Conservation (phyloP, 768 basidiomycete genomes). For the Pilatotrama ljubarskyi region DNA sequence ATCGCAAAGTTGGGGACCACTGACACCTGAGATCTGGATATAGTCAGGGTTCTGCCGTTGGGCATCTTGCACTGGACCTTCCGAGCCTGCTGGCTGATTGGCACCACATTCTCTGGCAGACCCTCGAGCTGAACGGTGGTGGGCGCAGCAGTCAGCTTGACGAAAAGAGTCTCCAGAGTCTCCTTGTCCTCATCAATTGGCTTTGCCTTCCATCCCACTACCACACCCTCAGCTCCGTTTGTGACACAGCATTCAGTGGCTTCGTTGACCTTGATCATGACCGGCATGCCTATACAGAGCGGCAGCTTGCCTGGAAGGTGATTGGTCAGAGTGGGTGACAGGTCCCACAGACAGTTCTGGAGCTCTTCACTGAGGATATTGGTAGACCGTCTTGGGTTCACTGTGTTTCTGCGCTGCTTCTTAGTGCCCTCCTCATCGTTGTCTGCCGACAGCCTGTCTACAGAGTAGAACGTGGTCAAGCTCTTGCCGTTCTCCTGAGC, state of each 20-base stretch:
- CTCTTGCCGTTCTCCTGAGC: neutral
- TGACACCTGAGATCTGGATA: constrained; percentile 19
- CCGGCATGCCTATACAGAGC: constrained; percentile 21
- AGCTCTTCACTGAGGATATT: neutral
- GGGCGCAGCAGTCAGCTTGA: neutral
- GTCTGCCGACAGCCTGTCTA: neutral
- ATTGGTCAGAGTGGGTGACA: constrained; percentile 12
- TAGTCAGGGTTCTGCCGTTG: constrained; percentile 8
- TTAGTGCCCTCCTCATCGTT: no score
- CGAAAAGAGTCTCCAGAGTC: neutral
- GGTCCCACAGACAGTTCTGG: constrained; percentile 25
- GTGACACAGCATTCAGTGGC: constrained; percentile 25
- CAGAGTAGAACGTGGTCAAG: neutral
- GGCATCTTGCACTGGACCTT: constrained; percentile 17
- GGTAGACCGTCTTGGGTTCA: no score
- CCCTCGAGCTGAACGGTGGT: constrained; percentile 1
- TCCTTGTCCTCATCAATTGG: neutral
- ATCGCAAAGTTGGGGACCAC: constrained; percentile 29
- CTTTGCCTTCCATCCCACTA: constrained; percentile 9
- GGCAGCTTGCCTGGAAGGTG: constrained; percentile 19
- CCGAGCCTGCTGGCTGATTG: neutral
- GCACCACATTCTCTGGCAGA: constrained; percentile 18
- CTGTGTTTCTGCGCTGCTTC: neutral
- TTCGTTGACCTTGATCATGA: constrained; percentile 1
- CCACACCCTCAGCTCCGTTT: constrained; percentile 18